Base-by-base conservation (phyloP, 345 rosid species). In the Ricinus communis region DNA sequence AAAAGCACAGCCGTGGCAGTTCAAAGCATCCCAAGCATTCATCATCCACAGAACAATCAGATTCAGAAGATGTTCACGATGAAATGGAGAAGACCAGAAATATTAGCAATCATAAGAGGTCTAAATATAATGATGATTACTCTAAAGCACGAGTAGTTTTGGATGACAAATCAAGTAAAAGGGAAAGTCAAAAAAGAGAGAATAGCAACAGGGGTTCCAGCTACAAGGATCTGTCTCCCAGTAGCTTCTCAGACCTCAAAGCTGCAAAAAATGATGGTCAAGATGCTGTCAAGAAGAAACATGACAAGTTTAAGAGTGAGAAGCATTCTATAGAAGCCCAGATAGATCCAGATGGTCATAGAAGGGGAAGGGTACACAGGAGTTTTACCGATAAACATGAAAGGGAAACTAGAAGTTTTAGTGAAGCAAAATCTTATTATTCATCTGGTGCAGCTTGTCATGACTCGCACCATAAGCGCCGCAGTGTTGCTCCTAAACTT, bases 401-500 rank as follows among this genome's bases (percentile, higher is more conserved):
- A 45, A 59, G 49, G 59, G 72, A 46, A 5, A 21, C 38, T 0
- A 50, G 33, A 46, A 61, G 56, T 9, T 25, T 21, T 61, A 38
- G 19, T 13, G 67, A 50, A 50, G 51, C 53, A 56, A 69, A 71
- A 36, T 54, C 72, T 8, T 45, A 65, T 51, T 72, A 69, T 59
- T 49, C 76, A 27, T 64, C 50, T 41, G 27, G 49, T 52, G 68
- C 68, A 65, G 71, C 24, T 60, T 16, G 51, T 47, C 69, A 53
- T 55, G 85, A 81, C 74, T 65, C 81, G 8, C 82, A 76, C 54
- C 33, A 77, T 60, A 90, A 74, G 79, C 79, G 82, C 0, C 71
- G 81, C 47, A 74, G 59, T 61, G 80, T 55, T 53, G 79, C 87
- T 13, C 74, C 91, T 30, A 92, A 95, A 70, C 82, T 95, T 55